Base-by-base conservation (phyloP, 1,284 basidiomycete genomes). In the Cutaneotrichosporon dermatis region DNA sequence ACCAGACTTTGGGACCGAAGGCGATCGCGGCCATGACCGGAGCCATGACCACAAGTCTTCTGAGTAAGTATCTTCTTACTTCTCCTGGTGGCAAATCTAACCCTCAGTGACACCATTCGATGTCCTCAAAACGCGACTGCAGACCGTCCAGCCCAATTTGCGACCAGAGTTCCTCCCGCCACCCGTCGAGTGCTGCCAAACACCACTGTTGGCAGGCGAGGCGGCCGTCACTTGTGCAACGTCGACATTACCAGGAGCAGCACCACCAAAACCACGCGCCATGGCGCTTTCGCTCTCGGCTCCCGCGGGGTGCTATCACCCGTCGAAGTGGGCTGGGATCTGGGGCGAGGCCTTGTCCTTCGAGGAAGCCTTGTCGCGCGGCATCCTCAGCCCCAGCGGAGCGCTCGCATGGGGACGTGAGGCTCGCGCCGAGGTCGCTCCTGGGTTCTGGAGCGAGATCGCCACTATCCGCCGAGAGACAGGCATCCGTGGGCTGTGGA, bases 401-500 rank as follows among this genome's bases (percentile, higher is more conserved):
- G 61, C 67, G 9, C 52, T 72, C 35, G 64, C 66, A 2, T 43
- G 68, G 52, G 69, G 65, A 4, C 52, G 48, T 12, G 11, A 51
- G 10, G 53, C 55, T 5, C 51, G 44, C 40, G 36, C 42, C 5
- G 40, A 34, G 33, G 33, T 52, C 55, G 16, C n/a, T n/a, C 46
- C 55, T 9, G 90, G 91, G 4, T 92, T 92, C 71, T 83, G 83
- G 71, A 88, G 89, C 72, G 92, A 92, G 11, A 80, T 92, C 16
- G 82, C 83, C 33, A 87, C 89, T 70, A 88, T 95, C 10, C 84
- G 85, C 80, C 80, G 82, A 62, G 88, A 86, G 54, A 88, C 91
- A 72, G 92, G 91, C 8, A 63, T 87, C 2, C 80, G 83, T 54
- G 91, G 90, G 0, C 77, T 95, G 4, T 95, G 91, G 91, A 94